Evolutionary conservation across 1,139 yeast genomes (phyloP).

Genomic region (Meyerozyma carpophila): DNA sequence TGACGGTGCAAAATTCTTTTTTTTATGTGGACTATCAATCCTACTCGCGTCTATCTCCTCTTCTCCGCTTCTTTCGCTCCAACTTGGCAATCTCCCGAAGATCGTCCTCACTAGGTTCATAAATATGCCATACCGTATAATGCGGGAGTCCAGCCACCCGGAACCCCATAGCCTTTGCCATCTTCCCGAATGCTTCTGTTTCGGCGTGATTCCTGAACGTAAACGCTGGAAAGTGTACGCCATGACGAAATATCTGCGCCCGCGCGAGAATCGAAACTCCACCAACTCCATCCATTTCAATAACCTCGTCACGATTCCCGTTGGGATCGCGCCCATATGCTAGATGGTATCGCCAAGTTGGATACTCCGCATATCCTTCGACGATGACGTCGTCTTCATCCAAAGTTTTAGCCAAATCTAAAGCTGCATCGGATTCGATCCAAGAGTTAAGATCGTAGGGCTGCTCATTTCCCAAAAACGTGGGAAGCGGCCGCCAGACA

Average conservation of each 20-base stretch:
- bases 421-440: constrained; percentile 72
- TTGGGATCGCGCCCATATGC: constrained; percentile 64
- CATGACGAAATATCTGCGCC: constrained; percentile 76
- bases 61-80: constrained; percentile 63
- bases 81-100: constrained; percentile 63
- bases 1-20: constrained; percentile 23
- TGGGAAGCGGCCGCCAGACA: constrained; percentile 84
- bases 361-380: constrained; percentile 87
- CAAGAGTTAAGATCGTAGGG: constrained; percentile 86
- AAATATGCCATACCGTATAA: constrained; percentile 83
- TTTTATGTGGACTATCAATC: constrained; percentile 1
- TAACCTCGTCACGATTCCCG: constrained; percentile 60
- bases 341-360: constrained; percentile 82
- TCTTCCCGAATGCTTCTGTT: constrained; percentile 87
- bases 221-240: constrained; percentile 85
- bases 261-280: constrained; percentile 84
- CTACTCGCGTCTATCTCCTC: constrained; percentile 10
- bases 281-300: constrained; percentile 84
- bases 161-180: constrained; percentile 78
- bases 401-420: constrained; percentile 59
- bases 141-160: constrained; percentile 84
- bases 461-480: constrained; percentile 71
- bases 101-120: constrained; percentile 91
- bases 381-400: constrained; percentile 85
- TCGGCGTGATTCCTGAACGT: constrained; percentile 88